Conservation (phyloP, 2,329 filamentous ascomycete species). For the Penicillium sp. region DNA sequence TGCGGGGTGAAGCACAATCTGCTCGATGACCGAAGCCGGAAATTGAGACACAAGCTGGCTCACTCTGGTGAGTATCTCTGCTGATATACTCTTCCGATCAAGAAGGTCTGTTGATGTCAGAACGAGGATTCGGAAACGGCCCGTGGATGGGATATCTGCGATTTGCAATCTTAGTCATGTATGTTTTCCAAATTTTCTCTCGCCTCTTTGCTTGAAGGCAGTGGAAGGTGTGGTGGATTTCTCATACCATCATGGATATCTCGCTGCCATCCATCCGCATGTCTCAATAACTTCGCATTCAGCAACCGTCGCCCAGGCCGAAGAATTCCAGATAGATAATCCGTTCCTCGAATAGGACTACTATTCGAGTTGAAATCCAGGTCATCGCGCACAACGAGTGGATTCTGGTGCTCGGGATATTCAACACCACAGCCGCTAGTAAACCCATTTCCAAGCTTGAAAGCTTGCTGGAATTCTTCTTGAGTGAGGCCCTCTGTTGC, state of each 20-base stretch:
- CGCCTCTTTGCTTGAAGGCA: not conserved
- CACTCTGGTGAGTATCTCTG: conserved; percentile 24
- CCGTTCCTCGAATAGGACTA: conserved; percentile 31
- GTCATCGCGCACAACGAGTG: conserved; percentile 23
- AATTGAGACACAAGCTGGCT: conserved; percentile 26
- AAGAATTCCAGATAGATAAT: conserved; percentile 38
- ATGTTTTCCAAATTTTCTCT: not conserved
- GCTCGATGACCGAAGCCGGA: conserved; percentile 32
- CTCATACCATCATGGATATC: conserved; percentile 39
- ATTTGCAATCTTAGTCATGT: not conserved
- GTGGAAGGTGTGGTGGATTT: not conserved
- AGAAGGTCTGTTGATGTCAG: conserved; percentile 38
- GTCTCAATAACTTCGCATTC: conserved; percentile 33
- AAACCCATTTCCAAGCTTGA: conserved; percentile 39
- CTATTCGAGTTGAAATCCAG: not conserved
- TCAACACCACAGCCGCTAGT: conserved; percentile 43
- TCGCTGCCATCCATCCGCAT: conserved; percentile 38
- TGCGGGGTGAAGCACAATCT: conserved; percentile 37
- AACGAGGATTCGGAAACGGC: conserved; percentile 38
- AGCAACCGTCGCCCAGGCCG: conserved; percentile 36
- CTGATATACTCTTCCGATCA: conserved; percentile 27
- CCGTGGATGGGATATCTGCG: conserved; percentile 38
- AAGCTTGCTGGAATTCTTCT: conserved; percentile 38
- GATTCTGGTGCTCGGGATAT: conserved; percentile 31
- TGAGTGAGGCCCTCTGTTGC: conserved; percentile 30